Evolutionary conservation across 352 stramenopile species (phyloP).

Genomic region (Globisporangium polare): DNA sequence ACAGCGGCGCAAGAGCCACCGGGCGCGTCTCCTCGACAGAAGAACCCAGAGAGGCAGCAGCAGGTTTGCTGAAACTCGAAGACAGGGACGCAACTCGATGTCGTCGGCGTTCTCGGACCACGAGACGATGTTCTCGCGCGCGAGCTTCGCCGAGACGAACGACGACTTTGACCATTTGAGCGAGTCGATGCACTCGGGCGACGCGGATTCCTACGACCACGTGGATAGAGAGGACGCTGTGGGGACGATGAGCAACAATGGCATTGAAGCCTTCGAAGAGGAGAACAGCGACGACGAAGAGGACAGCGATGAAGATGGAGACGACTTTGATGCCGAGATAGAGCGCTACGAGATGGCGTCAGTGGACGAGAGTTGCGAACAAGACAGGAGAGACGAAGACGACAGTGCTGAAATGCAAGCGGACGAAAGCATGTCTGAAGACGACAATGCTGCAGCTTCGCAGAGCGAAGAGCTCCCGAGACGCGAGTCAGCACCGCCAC

Average conservation of each 20-base stretch:
- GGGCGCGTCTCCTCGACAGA: neutral
- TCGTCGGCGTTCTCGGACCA: conserved; percentile 35
- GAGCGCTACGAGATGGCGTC: neutral
- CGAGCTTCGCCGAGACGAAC: conserved; percentile 28
- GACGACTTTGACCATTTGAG: conserved; percentile 29
- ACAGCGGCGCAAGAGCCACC: conserved; percentile 12
- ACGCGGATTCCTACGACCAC: conserved; percentile 9
- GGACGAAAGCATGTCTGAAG: neutral
- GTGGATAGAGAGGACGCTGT: neutral
- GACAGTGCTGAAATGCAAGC: neutral
- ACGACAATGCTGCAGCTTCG: neutral
- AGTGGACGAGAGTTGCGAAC: neutral
- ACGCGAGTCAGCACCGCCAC: neutral
- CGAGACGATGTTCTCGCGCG: conserved; percentile 40
- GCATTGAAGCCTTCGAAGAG: conserved; percentile 19
- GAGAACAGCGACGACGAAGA: conserved; percentile 18
- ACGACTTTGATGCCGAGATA: neutral
- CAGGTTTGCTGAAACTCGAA: neutral
- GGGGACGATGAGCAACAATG: neutral
- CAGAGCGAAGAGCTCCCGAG: neutral
- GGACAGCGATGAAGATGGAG: conserved; percentile 12
- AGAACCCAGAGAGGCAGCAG: neutral
- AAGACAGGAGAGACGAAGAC: too few species aligned
- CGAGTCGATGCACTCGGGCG: conserved; percentile 19
- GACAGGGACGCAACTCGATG: neutral